Evolutionary conservation across 2,329 filamentous ascomycete species (phyloP).

Genomic region (Dactylellina haptotyla): DNA sequence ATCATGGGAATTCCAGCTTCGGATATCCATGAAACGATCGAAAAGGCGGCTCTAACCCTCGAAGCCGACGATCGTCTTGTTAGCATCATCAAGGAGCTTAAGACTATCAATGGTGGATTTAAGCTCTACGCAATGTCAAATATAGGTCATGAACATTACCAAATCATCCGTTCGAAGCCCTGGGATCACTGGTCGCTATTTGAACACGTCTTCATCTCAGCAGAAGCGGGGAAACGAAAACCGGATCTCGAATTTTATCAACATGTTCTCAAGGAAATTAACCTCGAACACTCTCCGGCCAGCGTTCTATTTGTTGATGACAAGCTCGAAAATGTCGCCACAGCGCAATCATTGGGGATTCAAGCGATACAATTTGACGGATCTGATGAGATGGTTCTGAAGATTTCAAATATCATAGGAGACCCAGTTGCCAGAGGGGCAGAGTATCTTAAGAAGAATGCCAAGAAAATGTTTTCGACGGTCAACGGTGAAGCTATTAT

Average conservation of each 20-base stretch:
- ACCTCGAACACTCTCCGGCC: neutral
- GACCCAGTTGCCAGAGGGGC: neutral
- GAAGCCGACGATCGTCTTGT: neutral
- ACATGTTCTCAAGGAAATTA: neutral
- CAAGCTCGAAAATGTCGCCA: neutral
- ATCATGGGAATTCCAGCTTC: neutral
- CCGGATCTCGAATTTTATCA: neutral
- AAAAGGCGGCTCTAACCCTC: neutral
- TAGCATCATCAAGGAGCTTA: neutral
- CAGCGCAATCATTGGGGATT: neutral
- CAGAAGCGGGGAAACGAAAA: neutral
- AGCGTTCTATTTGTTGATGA: slow-evolving; percentile 1
- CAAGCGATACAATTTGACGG: neutral
- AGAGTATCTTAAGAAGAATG: neutral
- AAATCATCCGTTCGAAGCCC: neutral
- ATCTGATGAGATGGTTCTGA: neutral
- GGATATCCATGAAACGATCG: neutral
- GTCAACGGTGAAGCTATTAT: neutral
- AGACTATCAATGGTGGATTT: neutral
- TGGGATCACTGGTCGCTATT: neutral
- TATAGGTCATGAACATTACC: neutral
- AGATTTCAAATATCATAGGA: neutral
- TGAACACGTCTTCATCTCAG: neutral
- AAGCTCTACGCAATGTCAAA: neutral
- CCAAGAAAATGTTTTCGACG: neutral